Conservation (phyloP, 768 basidiomycete genomes). For the Calocera viscosa region DNA sequence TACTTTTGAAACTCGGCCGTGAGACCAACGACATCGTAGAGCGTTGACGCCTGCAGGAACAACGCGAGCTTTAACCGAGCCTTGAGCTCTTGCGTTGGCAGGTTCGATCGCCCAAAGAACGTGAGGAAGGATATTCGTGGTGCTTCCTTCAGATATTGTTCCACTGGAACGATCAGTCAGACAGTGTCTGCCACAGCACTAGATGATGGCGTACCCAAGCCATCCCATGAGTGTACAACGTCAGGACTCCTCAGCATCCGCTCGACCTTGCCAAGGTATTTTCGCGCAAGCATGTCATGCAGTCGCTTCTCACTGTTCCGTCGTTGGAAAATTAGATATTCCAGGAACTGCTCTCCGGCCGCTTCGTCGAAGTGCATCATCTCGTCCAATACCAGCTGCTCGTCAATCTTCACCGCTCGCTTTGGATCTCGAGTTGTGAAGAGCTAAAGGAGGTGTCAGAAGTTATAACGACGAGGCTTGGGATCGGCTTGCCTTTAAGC, state of each 20-base stretch:
- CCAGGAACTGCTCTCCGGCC: constrained; percentile 61
- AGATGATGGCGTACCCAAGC: constrained; percentile 7
- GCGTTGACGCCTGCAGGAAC: constrained; percentile 62
- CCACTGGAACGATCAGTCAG: constrained; percentile 9
- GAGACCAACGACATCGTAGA: constrained; percentile 47
- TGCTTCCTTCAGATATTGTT: constrained; percentile 14
- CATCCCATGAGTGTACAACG: constrained; percentile 10
- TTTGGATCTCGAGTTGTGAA: constrained; percentile 47
- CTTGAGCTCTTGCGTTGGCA: constrained; percentile 64
- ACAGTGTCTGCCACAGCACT: constrained; percentile 14
- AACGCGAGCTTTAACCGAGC: constrained; percentile 62
- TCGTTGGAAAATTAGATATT: constrained; percentile 63
- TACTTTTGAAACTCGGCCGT: constrained; percentile 38
- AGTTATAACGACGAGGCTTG: not conserved
- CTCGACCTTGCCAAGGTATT: not conserved
- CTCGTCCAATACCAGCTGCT: constrained; percentile 43
- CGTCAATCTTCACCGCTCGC: constrained; percentile 49
- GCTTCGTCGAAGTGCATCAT: constrained; percentile 43
- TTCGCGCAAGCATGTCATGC: not conserved
- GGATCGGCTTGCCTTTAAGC: constrained; percentile 45
- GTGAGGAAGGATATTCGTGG: constrained; percentile 39
- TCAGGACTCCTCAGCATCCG: constrained; percentile 24
- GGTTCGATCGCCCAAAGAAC: constrained; percentile 68
- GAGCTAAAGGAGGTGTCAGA: constrained; percentile 33
- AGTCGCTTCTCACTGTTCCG: constrained; percentile 31